Percentiles rank a stretch among this genome's conserved stretches.
These are phyloP conservation scores for Hydnomerulius pinastri DNA, from an alignment of 768 basidiomycete species.

Conservation along the genomic window DNA sequence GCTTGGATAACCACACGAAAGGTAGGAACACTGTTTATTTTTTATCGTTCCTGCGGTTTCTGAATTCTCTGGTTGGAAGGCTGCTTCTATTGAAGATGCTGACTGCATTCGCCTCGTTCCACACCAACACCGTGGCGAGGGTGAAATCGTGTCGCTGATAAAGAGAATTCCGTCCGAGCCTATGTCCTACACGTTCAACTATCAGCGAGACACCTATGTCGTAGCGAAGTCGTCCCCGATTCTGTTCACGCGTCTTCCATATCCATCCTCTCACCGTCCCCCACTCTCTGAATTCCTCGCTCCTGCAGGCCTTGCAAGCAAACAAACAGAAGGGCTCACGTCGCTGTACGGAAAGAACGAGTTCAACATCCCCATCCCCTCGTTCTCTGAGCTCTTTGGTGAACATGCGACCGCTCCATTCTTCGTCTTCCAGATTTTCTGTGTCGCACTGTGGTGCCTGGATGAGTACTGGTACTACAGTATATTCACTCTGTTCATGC, in stretches of 20 bases:
- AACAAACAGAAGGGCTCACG: slow-evolving; percentile 51
- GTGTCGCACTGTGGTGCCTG: slow-evolving; percentile 94
- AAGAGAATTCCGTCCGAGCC: slow-evolving; percentile 61
- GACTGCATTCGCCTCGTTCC: slow-evolving; percentile 83
- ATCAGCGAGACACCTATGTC: slow-evolving; percentile 93
- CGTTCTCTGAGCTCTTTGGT: slow-evolving; percentile 85
- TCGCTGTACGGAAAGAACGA: slow-evolving; percentile 89
- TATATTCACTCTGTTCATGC: slow-evolving; percentile 97
- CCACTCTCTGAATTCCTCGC: slow-evolving; percentile 64
- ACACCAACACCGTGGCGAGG: slow-evolving; percentile 78
- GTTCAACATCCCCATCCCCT: slow-evolving; percentile 96
- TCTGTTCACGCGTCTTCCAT: slow-evolving; percentile 80
- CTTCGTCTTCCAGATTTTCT: slow-evolving; percentile 99
- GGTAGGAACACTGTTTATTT: slow-evolving; percentile 39
- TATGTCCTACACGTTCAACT: slow-evolving; percentile 81
- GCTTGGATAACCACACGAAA: slow-evolving; percentile 79
- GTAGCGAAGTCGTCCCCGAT: slow-evolving; percentile 56
- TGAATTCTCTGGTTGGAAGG: slow-evolving; percentile 37
- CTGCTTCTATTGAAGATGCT: slow-evolving; percentile 66
- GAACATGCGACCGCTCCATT: slow-evolving; percentile 99
- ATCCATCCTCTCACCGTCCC: slow-evolving; percentile 77
- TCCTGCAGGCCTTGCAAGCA: slow-evolving; percentile 54
- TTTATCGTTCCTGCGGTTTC: background rate
- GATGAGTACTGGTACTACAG: slow-evolving; percentile 99
- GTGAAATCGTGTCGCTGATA: slow-evolving; percentile 80